Conservation (phyloP, 192 early-diverging fungal genomes). For the Podila epigama region DNA sequence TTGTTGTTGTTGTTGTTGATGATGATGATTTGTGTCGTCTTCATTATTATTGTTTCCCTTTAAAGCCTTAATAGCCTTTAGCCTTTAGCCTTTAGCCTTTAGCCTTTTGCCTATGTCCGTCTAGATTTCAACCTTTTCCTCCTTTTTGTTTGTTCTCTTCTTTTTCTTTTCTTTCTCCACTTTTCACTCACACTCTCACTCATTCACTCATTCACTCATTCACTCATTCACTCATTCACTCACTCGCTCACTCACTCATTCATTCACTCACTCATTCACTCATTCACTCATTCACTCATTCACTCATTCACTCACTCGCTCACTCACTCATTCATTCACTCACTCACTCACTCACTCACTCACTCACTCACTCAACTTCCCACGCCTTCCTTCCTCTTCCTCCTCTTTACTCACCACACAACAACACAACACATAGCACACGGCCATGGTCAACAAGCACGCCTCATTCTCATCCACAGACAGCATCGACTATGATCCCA, state of each 20-base stretch:
- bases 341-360: neutral
- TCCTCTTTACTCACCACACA: neutral
- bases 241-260: no score
- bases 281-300: neutral
- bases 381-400: neutral
- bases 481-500: conserved; percentile 15
- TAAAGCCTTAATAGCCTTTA: no score
- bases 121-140: neutral
- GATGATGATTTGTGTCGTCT: no score
- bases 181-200: neutral
- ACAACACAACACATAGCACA: neutral
- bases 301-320: neutral
- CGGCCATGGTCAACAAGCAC: conserved; percentile 28
- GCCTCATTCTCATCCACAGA: conserved; percentile 7
- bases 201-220: neutral
- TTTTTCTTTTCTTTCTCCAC: neutral
- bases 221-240: neutral
- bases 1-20: no score
- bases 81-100: neutral
- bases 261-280: no score
- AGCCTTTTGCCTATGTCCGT: neutral
- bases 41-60: no score
- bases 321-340: neutral
- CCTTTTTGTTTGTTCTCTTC: neutral
- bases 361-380: neutral